Evolutionary conservation across 73 alveolate species (phyloP).

Genomic region (Paramecium pentaurelia): DNA sequence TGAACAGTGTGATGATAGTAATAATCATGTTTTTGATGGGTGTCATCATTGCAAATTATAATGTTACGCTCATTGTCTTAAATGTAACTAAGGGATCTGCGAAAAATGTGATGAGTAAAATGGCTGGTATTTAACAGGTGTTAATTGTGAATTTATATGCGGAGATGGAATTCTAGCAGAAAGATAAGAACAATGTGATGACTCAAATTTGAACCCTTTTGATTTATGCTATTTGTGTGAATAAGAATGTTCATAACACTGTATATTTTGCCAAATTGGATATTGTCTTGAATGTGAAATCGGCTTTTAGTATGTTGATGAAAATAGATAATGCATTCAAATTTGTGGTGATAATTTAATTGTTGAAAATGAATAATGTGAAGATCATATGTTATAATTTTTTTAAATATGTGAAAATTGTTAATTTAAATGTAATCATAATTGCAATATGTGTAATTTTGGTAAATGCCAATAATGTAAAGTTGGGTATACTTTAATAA

Average conservation of each 20-base stretch:
- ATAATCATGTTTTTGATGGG: background rate
- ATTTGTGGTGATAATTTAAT: background rate
- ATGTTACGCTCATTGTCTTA: background rate
- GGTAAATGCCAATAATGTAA: background rate
- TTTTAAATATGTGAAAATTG: background rate
- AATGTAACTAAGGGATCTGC: background rate
- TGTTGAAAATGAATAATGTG: background rate
- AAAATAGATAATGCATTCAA: background rate
- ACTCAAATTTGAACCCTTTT: background rate
- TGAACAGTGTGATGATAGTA: slow-evolving; percentile 1
- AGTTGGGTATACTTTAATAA: background rate
- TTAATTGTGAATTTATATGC: background rate
- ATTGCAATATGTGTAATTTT: background rate
- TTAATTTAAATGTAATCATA: background rate
- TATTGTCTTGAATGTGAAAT: background rate
- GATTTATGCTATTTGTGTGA: background rate
- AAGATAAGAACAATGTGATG: background rate
- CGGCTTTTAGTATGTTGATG: background rate
- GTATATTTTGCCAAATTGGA: background rate
- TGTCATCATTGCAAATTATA: background rate
- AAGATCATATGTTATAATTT: background rate
- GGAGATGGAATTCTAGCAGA: background rate
- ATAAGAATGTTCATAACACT: background rate
- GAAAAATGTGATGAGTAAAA: background rate
- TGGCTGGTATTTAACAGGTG: background rate